Base-by-base conservation (phyloP, 2,329 filamentous ascomycete genomes). In the Corinectria fuckeliana region DNA sequence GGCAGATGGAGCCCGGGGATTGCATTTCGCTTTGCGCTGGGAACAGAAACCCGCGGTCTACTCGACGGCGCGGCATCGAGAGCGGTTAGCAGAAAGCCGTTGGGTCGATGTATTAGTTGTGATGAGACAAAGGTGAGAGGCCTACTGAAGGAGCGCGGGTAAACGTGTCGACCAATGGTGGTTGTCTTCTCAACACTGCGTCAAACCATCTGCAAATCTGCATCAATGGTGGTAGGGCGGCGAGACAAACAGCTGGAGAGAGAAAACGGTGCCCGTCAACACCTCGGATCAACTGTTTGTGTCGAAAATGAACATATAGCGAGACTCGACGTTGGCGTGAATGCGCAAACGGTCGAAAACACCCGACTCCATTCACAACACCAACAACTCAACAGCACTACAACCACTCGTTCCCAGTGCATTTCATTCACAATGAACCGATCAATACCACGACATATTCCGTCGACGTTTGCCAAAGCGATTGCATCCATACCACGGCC, bases 21-120 rank as follows among this genome's bases (percentile, higher is more conserved):
- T 21, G 18, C 14, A 48, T 58, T 18, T 52, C 48, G 4, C 34
- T 58, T 4, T 34, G 41, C 11, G 55, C 55, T 9, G 41, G 55
- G 20, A 52, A 58, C 18, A 23, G 34, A 13, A 58, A 26, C 13
- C 21, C 55, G 21, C 14, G 13, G 25, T 53, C 49, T 2, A 52
- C 21, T 4, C 32, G 41, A 23, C 32, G 39, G 9, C 41, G 39
- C 4, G 26, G 41, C 25, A 34, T 58, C 5, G 49, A 58, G 25
- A 58, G 32, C 11, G 49, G 32, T 5, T 58, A n/a, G n/a, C n/a
- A n/a, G n/a, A n/a, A n/a, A n/a, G n/a, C n/a, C n/a, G n/a, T n/a
- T n/a, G n/a, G n/a, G n/a, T n/a, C n/a, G n/a, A n/a, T n/a, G n/a
- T n/a, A n/a, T n/a, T n/a, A n/a, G n/a, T n/a, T n/a, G n/a, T n/a